A percentile compares a stretch with the other conserved stretches of the same genome.
Conservation (phyloP, 768 basidiomycete species). For the Russula olivacea region DNA sequence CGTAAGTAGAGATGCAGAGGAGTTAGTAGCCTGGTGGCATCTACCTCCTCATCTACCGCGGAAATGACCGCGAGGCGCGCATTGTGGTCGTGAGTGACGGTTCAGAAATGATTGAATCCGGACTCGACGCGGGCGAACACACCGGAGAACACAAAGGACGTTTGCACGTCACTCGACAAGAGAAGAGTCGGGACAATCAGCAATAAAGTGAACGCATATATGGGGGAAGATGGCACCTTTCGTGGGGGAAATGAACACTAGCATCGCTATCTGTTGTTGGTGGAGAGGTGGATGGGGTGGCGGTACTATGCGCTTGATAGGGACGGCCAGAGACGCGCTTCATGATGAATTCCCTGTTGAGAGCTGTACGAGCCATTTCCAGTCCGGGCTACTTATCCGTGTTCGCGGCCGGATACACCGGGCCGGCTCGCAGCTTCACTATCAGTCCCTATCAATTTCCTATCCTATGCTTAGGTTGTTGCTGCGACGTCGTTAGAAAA, state of each 20-base stretch:
- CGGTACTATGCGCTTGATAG: not conserved
- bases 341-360: constrained; percentile 2
- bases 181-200: not conserved
- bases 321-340: not conserved
- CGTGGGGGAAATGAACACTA: not conserved
- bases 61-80: constrained; percentile 1
- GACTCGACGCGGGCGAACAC: not conserved
- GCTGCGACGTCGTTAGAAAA: too few species aligned
- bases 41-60: constrained; percentile 5
- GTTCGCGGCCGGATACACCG: too few species aligned
- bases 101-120: not conserved
- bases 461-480: too few species aligned
- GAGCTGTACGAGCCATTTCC: not conserved
- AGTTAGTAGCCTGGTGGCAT: not conserved
- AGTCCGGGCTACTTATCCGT: not conserved
- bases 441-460: too few species aligned
- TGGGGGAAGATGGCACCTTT: not conserved
- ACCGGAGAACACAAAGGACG: not conserved
- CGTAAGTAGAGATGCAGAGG: not conserved
- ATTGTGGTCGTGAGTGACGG: not conserved
- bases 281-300: not conserved
- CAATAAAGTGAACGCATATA: not conserved
- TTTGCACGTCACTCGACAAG: not conserved
- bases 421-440: too few species aligned
- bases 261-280: not conserved